Conservation (phyloP, 2,329 filamentous ascomycete genomes). For the Pyrenochaeta sp. region DNA sequence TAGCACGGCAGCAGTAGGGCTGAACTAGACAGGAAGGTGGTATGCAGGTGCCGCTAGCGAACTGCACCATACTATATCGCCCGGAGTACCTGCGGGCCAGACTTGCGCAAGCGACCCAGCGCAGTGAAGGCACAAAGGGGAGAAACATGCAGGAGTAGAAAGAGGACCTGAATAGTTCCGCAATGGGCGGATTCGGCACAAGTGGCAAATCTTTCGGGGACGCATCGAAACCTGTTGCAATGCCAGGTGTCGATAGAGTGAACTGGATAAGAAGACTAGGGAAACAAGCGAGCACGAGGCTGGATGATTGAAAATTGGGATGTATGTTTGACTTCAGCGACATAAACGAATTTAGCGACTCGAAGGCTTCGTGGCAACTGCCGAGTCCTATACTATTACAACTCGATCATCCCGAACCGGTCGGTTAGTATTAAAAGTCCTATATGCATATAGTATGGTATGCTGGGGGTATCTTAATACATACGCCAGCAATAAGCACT, state of each 20-base stretch:
- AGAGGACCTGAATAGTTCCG: background rate
- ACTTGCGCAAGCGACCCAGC: too few relatives aligned
- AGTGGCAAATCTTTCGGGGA: background rate
- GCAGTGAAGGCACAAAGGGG: too few relatives aligned
- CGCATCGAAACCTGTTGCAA: too few relatives aligned
- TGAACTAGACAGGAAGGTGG: background rate
- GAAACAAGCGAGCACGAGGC: too few relatives aligned
- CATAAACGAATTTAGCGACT: background rate
- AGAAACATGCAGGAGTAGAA: background rate
- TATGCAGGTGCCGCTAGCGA: background rate
- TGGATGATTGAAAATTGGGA: too few relatives aligned
- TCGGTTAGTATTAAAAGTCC: conserved; percentile 14
- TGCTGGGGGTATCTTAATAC: conserved; percentile 8
- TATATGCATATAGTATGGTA: conserved; percentile 14
- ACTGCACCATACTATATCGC: background rate
- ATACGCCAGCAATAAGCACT: background rate
- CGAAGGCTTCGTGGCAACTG: background rate
- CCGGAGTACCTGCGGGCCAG: background rate
- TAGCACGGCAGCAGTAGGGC: background rate
- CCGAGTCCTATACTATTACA: background rate
- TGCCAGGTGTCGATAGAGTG: too few relatives aligned
- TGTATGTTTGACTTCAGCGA: too few relatives aligned
- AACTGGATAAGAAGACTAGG: too few relatives aligned
- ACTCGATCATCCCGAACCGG: conserved; percentile 4
- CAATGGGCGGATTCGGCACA: background rate